Conservation (phyloP, 352 stramenopile genomes). For the Lagenidium giganteum region DNA sequence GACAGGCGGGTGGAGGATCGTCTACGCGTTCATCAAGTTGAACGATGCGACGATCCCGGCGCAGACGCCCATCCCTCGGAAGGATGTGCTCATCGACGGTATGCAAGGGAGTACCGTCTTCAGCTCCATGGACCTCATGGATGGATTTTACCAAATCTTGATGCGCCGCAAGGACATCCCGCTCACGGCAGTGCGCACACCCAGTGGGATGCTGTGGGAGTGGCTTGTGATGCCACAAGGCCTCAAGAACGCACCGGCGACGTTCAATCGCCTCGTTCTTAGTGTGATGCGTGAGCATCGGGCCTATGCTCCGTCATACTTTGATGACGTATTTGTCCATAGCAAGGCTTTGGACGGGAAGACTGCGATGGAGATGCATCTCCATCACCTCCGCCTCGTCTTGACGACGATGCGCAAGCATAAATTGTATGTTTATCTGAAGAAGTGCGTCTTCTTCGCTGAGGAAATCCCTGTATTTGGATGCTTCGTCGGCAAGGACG, state of each 20-base stretch:
- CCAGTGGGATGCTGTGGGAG: slow-evolving; percentile 21
- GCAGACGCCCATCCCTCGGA: too few relatives aligned
- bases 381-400: slow-evolving; percentile 9
- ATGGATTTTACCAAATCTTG: too few relatives aligned
- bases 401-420: slow-evolving; percentile 13
- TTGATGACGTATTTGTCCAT: slow-evolving; percentile 26
- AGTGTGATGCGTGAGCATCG: slow-evolving; percentile 10
- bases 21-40: too few relatives aligned
- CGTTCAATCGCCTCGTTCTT: slow-evolving; percentile 18
- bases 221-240: slow-evolving; percentile 20
- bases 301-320: slow-evolving; percentile 15
- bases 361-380: slow-evolving; percentile 11
- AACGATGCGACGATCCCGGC: too few relatives aligned
- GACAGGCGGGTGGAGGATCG: too few relatives aligned
- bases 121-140: too few relatives aligned
- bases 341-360: slow-evolving; percentile 6
- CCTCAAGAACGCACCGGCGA: slow-evolving; percentile 17
- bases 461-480: slow-evolving; percentile 18
- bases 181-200: slow-evolving; percentile 14
- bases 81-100: too few relatives aligned
- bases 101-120: too few relatives aligned
- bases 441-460: slow-evolving; percentile 20
- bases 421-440: slow-evolving; percentile 20
- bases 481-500: slow-evolving; percentile 15
- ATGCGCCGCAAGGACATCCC: too few relatives aligned